Evolutionary conservation across 116 monocot species (phyloP).

Genomic region (Zostera marina): DNA sequence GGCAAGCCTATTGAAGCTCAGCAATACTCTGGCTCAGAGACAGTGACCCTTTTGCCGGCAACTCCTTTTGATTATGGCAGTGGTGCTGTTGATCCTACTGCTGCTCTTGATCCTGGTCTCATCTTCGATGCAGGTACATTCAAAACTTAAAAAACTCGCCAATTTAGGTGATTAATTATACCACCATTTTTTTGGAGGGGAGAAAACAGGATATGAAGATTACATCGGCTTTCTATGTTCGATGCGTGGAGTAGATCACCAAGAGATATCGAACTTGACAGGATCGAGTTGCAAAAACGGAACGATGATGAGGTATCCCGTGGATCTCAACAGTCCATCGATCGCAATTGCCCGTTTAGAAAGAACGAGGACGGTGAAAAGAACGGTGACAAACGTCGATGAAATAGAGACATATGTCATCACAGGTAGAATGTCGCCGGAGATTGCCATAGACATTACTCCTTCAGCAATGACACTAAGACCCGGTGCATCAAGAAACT

Average conservation of each 20-base stretch:
- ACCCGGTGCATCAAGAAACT: constrained; percentile 40
- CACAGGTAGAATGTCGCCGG: constrained; percentile 79
- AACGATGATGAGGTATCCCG: constrained; percentile 25
- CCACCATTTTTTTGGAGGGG: too few relatives aligned
- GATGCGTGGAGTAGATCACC: constrained; percentile 39
- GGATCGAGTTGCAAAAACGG: constrained; percentile 35
- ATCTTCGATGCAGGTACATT: constrained; percentile 85
- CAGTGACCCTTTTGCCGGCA: constrained; percentile 37
- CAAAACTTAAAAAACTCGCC: too few relatives aligned
- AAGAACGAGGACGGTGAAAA: constrained; percentile 51
- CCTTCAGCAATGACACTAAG: constrained; percentile 64
- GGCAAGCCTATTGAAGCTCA: constrained; percentile 73
- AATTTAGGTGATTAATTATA: too few relatives aligned
- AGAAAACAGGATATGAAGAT: constrained; percentile 52
- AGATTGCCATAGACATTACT: constrained; percentile 65
- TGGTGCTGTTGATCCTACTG: constrained; percentile 75
- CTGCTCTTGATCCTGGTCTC: constrained; percentile 89
- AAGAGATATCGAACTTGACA: constrained; percentile 52
- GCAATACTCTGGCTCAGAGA: constrained; percentile 46
- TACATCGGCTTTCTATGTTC: constrained; percentile 83
- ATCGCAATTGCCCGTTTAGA: constrained; percentile 54
- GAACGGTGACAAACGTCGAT: constrained; percentile 58
- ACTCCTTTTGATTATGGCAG: constrained; percentile 94
- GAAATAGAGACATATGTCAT: constrained; percentile 53
- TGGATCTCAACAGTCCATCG: constrained; percentile 73